Conservation (phyloP, 2,329 filamentous ascomycete genomes). For the Aspergillus fijiensis region DNA sequence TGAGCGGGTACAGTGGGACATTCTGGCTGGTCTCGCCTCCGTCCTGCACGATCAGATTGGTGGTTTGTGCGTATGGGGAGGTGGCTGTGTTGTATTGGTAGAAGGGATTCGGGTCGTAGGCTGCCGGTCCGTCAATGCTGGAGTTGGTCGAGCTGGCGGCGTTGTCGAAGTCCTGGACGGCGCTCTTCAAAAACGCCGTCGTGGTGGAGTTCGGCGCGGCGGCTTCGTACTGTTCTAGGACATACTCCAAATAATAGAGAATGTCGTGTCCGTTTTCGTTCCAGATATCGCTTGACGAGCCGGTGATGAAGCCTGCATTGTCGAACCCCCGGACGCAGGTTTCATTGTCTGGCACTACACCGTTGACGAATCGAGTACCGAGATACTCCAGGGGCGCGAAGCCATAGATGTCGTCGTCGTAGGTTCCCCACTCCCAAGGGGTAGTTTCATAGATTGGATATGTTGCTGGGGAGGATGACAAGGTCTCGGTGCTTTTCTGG, state of each 20-base stretch:
- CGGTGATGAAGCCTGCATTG: slow-evolving; percentile 77
- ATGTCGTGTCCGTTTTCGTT: slow-evolving; percentile 61
- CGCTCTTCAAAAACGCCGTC: slow-evolving; percentile 48
- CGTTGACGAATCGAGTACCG: slow-evolving; percentile 67
- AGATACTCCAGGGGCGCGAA: slow-evolving; percentile 69
- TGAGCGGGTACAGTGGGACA: slow-evolving; percentile 70
- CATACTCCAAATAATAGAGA: slow-evolving; percentile 34
- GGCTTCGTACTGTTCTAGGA: slow-evolving; percentile 55
- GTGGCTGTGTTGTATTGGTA: slow-evolving; percentile 59
- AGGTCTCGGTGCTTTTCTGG: neutral
- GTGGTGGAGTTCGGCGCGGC: slow-evolving; percentile 38
- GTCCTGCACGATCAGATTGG: slow-evolving; percentile 67
- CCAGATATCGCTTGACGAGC: slow-evolving; percentile 78
- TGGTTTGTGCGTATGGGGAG: slow-evolving; percentile 55
- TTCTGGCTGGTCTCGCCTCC: slow-evolving; percentile 74
- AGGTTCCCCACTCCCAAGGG: slow-evolving; percentile 73
- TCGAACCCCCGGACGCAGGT: slow-evolving; percentile 76
- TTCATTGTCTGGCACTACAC: slow-evolving; percentile 54
- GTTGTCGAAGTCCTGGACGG: slow-evolving; percentile 63
- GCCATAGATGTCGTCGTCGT: slow-evolving; percentile 66
- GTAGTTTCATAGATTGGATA: slow-evolving; percentile 70
- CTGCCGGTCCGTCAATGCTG: slow-evolving; percentile 44
- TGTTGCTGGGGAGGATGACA: neutral
- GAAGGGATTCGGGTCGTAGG: slow-evolving; percentile 73
- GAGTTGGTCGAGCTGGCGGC: slow-evolving; percentile 43